Conservation (phyloP, 805 yeast genomes). For the Candida pseudoglaebosa region DNA sequence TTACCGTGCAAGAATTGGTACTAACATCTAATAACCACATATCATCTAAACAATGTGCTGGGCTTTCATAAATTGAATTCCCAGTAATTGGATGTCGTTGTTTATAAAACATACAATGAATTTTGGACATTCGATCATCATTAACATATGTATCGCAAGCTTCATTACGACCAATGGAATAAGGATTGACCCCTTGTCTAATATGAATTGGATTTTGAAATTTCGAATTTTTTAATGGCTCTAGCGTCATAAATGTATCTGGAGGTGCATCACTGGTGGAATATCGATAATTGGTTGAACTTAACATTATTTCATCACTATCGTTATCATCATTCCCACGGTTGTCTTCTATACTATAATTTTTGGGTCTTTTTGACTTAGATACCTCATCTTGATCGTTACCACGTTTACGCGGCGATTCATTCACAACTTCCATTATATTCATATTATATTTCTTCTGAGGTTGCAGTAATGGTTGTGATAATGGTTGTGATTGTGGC, state of each 20-base stretch:
- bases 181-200: constrained; percentile 64
- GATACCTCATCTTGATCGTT: constrained; percentile 6
- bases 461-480: constrained; percentile 10
- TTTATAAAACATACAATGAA: constrained; percentile 69
- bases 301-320: not conserved
- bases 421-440: not conserved
- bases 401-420: not conserved
- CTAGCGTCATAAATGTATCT: constrained; percentile 62
- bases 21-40: constrained; percentile 79
- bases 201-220: constrained; percentile 48
- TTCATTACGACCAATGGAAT: constrained; percentile 69
- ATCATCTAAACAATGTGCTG: constrained; percentile 70
- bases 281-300: not conserved
- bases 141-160: constrained; percentile 57
- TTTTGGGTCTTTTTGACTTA: constrained; percentile 8
- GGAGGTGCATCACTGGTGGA: constrained; percentile 31
- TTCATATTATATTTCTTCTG: constrained; percentile 5
- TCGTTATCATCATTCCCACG: not conserved
- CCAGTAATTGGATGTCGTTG: constrained; percentile 56
- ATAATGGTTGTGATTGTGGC: constrained; percentile 36
- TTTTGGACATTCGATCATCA: constrained; percentile 78
- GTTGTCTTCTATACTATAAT: not conserved
- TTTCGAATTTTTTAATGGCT: constrained; percentile 47
- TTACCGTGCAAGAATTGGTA: constrained; percentile 75
- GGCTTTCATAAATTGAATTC: constrained; percentile 56